Conservation (phyloP, 2,329 filamentous ascomycete species). For the Phyllosticta citrichinensis region DNA sequence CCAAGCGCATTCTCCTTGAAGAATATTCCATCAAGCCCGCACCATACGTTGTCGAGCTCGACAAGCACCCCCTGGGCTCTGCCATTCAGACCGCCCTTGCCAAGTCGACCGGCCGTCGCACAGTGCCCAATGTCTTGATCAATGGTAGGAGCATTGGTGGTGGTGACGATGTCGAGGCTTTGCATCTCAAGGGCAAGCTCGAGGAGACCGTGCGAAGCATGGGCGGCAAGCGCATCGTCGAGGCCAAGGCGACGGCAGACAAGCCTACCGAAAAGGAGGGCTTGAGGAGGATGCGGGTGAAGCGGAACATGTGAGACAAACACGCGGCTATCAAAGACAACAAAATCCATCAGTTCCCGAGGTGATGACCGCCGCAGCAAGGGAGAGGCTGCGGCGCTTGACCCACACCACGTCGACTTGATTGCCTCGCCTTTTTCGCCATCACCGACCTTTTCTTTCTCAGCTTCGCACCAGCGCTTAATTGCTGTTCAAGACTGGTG, state of each 20-base stretch:
- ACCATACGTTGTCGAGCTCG: slow-evolving; percentile 84
- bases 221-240: slow-evolving; percentile 55
- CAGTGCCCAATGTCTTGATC: slow-evolving; percentile 86
- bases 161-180: slow-evolving; percentile 68
- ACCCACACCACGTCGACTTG: neutral
- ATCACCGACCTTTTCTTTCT: neutral
- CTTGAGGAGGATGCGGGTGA: neutral
- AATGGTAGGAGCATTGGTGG: slow-evolving; percentile 85
- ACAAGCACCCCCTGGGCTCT: slow-evolving; percentile 65
- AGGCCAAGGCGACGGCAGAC: slow-evolving; percentile 14
- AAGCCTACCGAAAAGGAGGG: neutral
- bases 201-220: slow-evolving; percentile 62
- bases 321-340: neutral
- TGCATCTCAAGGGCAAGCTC: slow-evolving; percentile 55
- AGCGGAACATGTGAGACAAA: neutral
- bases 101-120: slow-evolving; percentile 66
- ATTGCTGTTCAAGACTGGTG: neutral
- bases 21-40: slow-evolving; percentile 74
- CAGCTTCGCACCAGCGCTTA: neutral
- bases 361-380: neutral
- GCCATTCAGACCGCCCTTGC: slow-evolving; percentile 62
- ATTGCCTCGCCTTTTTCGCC: neutral
- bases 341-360: neutral
- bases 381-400: neutral
- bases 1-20: slow-evolving; percentile 75